Percentiles rank a stretch among this genome's conserved stretches.
These are phyloP conservation scores for Rhamnella rubrinervis DNA, from an alignment of 331 rosid species.

Conservation along the genomic window DNA sequence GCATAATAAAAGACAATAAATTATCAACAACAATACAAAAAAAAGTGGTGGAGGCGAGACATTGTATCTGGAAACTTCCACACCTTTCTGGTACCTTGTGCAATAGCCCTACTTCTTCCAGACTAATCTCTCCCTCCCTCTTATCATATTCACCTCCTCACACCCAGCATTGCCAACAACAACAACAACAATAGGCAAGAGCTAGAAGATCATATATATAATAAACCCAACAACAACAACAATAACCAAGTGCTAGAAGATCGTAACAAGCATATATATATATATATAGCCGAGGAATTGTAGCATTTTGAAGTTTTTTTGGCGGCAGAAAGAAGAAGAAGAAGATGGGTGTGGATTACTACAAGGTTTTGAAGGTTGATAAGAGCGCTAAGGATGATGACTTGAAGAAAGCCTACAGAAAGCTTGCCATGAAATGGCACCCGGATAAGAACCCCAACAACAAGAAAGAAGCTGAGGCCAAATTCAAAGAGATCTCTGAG, in stretches of 20 bases:
- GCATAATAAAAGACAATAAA: no score
- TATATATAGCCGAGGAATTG: no score
- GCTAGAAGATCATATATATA: no score
- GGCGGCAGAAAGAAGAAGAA: not conserved
- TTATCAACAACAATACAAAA: no score
- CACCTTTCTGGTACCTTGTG: conserved; percentile 38
- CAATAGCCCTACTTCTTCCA: conserved; percentile 27
- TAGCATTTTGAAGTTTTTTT: no score
- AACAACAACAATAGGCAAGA: no score
- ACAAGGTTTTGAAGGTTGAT: conserved; percentile 65
- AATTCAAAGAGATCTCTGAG: conserved; percentile 78
- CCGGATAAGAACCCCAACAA: conserved; percentile 80
- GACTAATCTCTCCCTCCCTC: conserved; percentile 33
- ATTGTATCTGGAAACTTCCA: conserved; percentile 59
- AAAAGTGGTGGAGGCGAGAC: no score
- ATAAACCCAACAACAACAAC: no score
- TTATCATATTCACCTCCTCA: not conserved
- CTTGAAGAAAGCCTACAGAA: conserved; percentile 78
- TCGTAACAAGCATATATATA: no score
- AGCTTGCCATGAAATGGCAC: conserved; percentile 93
- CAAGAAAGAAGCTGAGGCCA: conserved; percentile 72
- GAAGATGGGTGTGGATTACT: conserved; percentile 76
- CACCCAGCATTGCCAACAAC: no score
- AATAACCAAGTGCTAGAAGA: no score
- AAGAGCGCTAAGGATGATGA: conserved; percentile 70